Percentiles rank a stretch among this genome's conserved stretches.
Evolutionary conservation across 1,284 basidiomycete species (phyloP).

Genomic region (Pholiota adiposa): DNA sequence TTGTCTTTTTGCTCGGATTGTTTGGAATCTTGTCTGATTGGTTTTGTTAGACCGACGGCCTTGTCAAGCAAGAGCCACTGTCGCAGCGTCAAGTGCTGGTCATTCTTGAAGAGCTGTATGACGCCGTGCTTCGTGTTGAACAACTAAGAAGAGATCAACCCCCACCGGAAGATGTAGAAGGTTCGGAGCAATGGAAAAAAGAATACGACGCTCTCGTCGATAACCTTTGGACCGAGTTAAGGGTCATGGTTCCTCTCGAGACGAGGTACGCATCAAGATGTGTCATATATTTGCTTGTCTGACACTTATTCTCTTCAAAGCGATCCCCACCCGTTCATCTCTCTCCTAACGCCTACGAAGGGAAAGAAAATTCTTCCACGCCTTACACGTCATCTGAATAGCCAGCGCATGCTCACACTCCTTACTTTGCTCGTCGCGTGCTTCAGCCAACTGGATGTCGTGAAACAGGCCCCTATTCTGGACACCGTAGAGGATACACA

Average conservation of each 20-base stretch:
- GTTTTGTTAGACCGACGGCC: constrained; percentile 49
- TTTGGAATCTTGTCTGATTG: background rate
- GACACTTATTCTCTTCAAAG: constrained; percentile 42
- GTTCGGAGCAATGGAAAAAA: constrained; percentile 55
- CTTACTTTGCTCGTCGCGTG: constrained; percentile 93
- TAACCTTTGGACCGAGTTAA: constrained; percentile 81
- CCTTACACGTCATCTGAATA: constrained; percentile 84
- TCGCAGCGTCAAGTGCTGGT: constrained; percentile 80
- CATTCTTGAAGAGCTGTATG: constrained; percentile 88
- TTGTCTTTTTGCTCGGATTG: background rate
- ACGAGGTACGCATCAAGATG: constrained; percentile 60
- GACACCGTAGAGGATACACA: constrained; percentile 68
- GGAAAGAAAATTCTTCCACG: constrained; percentile 94
- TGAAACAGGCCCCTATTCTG: constrained; percentile 73
- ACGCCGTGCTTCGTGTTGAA: constrained; percentile 84
- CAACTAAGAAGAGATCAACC: constrained; percentile 86
- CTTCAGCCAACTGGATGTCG: constrained; percentile 92
- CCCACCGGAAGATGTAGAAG: constrained; percentile 59
- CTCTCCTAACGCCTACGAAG: constrained; percentile 87
- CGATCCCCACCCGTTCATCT: constrained; percentile 96
- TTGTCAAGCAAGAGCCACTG: constrained; percentile 72
- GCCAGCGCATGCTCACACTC: constrained; percentile 83
- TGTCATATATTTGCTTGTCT: constrained; percentile 7
- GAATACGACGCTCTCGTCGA: constrained; percentile 70
- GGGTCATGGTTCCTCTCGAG: constrained; percentile 90